Conservation (phyloP, 2,329 filamentous ascomycete genomes). For the Falciphora oryzae region DNA sequence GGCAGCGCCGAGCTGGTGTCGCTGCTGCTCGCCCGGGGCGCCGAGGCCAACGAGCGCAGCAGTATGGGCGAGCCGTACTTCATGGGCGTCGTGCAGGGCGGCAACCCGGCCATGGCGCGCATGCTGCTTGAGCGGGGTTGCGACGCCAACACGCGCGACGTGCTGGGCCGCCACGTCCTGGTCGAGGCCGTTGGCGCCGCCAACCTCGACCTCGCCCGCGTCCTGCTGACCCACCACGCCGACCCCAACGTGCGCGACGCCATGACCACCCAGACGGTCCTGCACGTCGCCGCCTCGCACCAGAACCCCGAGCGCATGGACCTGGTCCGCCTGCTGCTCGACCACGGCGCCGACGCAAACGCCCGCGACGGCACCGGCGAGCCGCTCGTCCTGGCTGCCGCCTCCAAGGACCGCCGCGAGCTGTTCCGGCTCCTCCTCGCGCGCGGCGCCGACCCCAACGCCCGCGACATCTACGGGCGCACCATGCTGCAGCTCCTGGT, state of each 20-base stretch:
- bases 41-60: constrained; percentile 24
- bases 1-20: constrained; percentile 16
- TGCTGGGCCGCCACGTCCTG: constrained; percentile 25
- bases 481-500: constrained; percentile 4
- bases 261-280: constrained; percentile 19
- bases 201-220: constrained; percentile 21
- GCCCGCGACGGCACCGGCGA: constrained; percentile 19
- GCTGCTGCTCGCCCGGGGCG: constrained; percentile 27
- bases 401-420: constrained; percentile 18
- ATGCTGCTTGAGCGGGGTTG: constrained; percentile 29
- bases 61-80: constrained; percentile 15
- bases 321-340: constrained; percentile 22
- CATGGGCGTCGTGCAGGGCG: constrained; percentile 14
- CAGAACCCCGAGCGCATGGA: constrained; percentile 20
- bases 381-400: constrained; percentile 15
- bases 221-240: constrained; percentile 28
- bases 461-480: constrained; percentile 8
- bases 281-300: constrained; percentile 14
- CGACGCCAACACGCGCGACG: constrained; percentile 21
- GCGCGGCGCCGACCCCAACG: constrained; percentile 14
- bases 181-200: constrained; percentile 24
- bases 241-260: constrained; percentile 25
- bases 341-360: constrained; percentile 25
- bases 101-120: constrained; percentile 22
- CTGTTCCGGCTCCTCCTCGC: constrained; percentile 11